phyloP scores from a whole-genome alignment of 2,329 filamentous ascomycete genomes.

The Hymenoscyphus fructigenus region DNA sequence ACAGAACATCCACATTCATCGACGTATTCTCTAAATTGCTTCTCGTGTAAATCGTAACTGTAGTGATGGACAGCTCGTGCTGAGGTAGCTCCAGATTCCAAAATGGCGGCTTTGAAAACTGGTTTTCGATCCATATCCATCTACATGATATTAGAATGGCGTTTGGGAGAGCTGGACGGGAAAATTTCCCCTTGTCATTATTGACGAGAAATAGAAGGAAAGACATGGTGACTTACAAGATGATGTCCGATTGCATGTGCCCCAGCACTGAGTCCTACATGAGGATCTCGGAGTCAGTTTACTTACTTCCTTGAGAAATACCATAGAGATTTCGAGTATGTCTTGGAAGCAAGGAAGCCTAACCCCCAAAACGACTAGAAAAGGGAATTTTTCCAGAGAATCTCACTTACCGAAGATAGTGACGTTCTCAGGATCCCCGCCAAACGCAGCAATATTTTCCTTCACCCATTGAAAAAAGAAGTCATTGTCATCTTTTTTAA shows the following conservation, averaged over 20 bases:
- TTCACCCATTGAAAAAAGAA: slow-evolving; percentile 58
- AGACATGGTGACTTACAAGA: not conserved
- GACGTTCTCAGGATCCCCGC: slow-evolving; percentile 55
- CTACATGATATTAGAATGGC: not conserved
- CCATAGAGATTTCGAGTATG: too few relatives aligned
- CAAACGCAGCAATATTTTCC: slow-evolving; percentile 57
- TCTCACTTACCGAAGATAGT: slow-evolving; percentile 50
- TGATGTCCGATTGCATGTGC: slow-evolving; percentile 51
- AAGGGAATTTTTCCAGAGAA: too few relatives aligned
- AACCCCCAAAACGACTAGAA: too few relatives aligned
- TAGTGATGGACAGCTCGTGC: slow-evolving; percentile 53
- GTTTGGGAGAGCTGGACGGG: not conserved
- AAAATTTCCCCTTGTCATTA: slow-evolving; percentile 17
- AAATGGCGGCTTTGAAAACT: slow-evolving; percentile 52
- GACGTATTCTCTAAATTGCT: slow-evolving; percentile 55
- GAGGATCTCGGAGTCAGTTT: too few relatives aligned
- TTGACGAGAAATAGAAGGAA: not conserved
- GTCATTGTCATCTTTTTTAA: slow-evolving; percentile 50
- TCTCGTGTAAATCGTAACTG: slow-evolving; percentile 55
- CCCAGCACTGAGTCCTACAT: slow-evolving; percentile 51
- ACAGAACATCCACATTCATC: slow-evolving; percentile 40
- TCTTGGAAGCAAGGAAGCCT: too few relatives aligned
- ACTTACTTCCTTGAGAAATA: too few relatives aligned
- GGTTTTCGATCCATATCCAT: slow-evolving; percentile 19
- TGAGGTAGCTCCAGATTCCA: slow-evolving; percentile 54